phyloP scores from a whole-genome alignment of 345 rosid species.

The Durio zibethinus region DNA sequence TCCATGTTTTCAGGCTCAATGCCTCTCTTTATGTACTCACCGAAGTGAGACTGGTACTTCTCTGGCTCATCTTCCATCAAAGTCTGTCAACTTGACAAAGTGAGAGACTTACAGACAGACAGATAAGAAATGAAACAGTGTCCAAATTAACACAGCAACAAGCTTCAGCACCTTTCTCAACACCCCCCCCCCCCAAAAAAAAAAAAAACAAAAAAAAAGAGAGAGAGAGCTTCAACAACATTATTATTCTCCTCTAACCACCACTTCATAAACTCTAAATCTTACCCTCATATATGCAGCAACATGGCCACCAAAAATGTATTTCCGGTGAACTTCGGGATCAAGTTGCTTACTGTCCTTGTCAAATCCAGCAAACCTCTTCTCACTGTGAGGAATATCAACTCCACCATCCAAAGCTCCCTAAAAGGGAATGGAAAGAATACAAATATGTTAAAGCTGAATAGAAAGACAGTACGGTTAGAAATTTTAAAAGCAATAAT shows the following conservation, averaged over 20 bases:
- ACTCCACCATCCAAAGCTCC: constrained; percentile 78
- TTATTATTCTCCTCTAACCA: background rate
- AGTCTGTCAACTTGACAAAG: constrained; percentile 21
- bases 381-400: constrained; percentile 74
- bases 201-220: too few species aligned
- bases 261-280: background rate
- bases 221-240: background rate
- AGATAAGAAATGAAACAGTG: background rate
- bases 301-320: constrained; percentile 72
- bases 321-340: constrained; percentile 62
- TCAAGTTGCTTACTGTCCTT: constrained; percentile 65
- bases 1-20: constrained; percentile 56
- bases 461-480: too few species aligned
- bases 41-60: constrained; percentile 64
- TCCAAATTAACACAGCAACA: background rate
- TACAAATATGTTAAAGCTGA: background rate
- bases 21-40: constrained; percentile 49
- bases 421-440: constrained; percentile 20
- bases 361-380: constrained; percentile 65
- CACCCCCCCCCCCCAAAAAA: too few species aligned
- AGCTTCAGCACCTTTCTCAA: background rate
- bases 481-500: too few species aligned
- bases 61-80: constrained; percentile 67
- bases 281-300: constrained; percentile 60
- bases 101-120: background rate